A percentile compares a stretch with the other conserved stretches of the same genome.
These are phyloP conservation scores for Porcisia deanei DNA, from an alignment of 208 protist genomes.

Conservation along the genomic window DNA sequence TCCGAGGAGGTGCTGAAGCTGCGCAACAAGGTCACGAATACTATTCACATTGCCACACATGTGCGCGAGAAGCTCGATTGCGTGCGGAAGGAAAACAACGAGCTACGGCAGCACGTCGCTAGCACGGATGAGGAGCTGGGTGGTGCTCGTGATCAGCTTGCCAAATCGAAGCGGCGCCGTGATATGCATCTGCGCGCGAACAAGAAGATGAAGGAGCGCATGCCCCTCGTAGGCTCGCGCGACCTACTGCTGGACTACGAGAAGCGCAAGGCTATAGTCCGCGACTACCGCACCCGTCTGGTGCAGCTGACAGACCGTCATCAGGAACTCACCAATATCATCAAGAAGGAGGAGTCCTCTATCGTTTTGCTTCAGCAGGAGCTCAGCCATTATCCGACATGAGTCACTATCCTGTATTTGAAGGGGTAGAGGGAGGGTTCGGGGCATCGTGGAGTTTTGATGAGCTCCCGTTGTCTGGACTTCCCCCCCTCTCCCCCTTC, in stretches of 20 bases:
- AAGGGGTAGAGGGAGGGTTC: not conserved
- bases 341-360: conserved; percentile 53
- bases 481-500: not conserved
- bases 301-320: conserved; percentile 83
- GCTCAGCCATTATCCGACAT: conserved; percentile 64
- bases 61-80: conserved; percentile 98
- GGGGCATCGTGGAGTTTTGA: not conserved
- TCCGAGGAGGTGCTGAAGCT: conserved; percentile 98
- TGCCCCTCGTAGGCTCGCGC: conserved; percentile 93
- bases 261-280: conserved; percentile 81
- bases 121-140: conserved; percentile 90
- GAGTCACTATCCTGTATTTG: not conserved
- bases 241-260: conserved; percentile 96
- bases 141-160: conserved; percentile 85
- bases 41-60: conserved; percentile 98
- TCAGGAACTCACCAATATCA: conserved; percentile 59
- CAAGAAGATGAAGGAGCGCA: conserved; percentile 89
- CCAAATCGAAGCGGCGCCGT: conserved; percentile 90
- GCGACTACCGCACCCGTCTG: conserved; percentile 65
- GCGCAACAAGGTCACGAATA: conserved; percentile 94
- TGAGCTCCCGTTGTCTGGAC: not conserved
- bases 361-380: conserved; percentile 61
- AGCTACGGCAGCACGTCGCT: conserved; percentile 87
- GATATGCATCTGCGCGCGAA: conserved; percentile 90
- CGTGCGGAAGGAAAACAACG: conserved; percentile 91